These are phyloP conservation scores for Phialophora tarda DNA, from an alignment of 2,329 filamentous ascomycete genomes.

Conservation along the genomic window DNA sequence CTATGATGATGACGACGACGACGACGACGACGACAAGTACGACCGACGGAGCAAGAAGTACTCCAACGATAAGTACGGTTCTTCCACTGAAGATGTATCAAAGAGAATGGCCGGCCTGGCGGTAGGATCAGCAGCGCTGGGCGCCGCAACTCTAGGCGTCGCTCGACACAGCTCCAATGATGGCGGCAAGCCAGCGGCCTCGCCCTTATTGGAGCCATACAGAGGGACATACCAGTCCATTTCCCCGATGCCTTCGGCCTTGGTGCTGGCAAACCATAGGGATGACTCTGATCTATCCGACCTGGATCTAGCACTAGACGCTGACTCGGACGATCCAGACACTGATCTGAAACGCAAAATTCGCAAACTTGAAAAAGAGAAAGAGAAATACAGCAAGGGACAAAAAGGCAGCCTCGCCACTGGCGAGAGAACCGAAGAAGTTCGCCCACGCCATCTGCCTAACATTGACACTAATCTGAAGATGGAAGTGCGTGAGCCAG, in stretches of 20 bases:
- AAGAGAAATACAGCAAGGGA: conserved; percentile 40
- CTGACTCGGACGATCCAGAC: conserved; percentile 42
- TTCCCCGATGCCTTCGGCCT: conserved; percentile 89
- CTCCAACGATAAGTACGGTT: conserved; percentile 26
- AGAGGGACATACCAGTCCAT: conserved; percentile 92
- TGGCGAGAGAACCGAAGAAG: conserved; percentile 22
- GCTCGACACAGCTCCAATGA: conserved; percentile 42
- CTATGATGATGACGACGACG: conserved; percentile 23
- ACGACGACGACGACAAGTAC: conserved; percentile 22
- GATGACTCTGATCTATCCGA: conserved; percentile 61
- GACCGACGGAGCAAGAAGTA: conserved; percentile 5
- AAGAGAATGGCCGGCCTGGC: conserved; percentile 41
- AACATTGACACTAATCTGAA: conserved; percentile 28
- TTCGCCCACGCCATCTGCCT: conserved; percentile 25
- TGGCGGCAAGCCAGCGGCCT: conserved; percentile 67
- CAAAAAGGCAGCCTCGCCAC: conserved; percentile 17
- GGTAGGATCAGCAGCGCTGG: conserved; percentile 44
- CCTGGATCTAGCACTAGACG: conserved; percentile 44
- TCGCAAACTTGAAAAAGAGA: conserved; percentile 42
- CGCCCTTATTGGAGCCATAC: conserved; percentile 89
- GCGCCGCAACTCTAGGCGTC: conserved; percentile 49
- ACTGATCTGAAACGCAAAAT: conserved; percentile 45
- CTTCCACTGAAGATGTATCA: conserved; percentile 32
- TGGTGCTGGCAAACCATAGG: conserved; percentile 63
- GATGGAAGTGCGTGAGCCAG: conserved; percentile 27